Evolutionary conservation across 192 early-diverging fungal genomes (phyloP), one percentile per base, ranked within the genome.

Genomic region (Tieghemiomyces parasiticus): DNA sequence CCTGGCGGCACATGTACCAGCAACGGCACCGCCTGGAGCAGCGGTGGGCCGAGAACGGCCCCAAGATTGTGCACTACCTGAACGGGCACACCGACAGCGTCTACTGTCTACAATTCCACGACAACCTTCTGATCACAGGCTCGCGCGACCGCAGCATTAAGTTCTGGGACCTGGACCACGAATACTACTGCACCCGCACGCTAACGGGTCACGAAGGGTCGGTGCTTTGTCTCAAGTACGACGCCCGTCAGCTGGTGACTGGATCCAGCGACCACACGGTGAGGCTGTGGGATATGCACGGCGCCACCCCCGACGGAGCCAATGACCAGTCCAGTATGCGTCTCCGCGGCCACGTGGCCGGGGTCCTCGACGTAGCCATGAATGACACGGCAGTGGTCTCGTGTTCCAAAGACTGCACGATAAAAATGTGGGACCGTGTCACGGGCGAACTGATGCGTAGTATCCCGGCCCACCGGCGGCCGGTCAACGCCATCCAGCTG

Each of bases 401-500:
- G 10, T 94, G 92, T 67, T 93, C 91, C 49, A 92, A 95, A 72
- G 95, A 98, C 68, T 84, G 83, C 35, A 86, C 90, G 0, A 85
- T 98, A 46, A 84, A 85, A 61, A 76, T 95, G 19, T 99, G 95
- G 92, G 74, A 81, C 63, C 69, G 81, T n/a, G 48, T 55, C 14
- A 74, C 75, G 0, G 87, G 84, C 4, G 63, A 68, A 46, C 73
- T 82, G 14, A 46, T 87, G 48, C 74, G 78, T 20, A 86, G 78
- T 0, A 62, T 97, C 58, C 52, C 69, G 20, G 92, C 91, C 22
- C 95, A 97, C 63, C 76, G 78, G 13, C 92, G 91, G n/a, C 90
- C 93, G 0, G 95, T 99, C 24, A 97, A 99, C 66, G 90, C 93
- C 19, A 76, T 99, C 9, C 85, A 94, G 64, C 64, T 92, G 30